phyloP scores from a whole-genome alignment of 2,329 filamentous ascomycete genomes.

The Ilyonectria mors-panacis region DNA sequence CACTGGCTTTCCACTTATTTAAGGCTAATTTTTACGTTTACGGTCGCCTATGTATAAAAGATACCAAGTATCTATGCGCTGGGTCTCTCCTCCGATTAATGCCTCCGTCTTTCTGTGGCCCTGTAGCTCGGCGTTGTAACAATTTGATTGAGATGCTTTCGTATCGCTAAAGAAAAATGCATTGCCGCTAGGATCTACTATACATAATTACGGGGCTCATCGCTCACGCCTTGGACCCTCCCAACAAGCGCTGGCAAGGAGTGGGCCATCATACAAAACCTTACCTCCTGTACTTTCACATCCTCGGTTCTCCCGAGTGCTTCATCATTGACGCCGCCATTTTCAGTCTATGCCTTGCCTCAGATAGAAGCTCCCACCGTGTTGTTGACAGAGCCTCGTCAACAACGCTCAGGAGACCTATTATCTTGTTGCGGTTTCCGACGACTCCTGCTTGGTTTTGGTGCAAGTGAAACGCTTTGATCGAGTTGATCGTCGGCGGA shows the following conservation, averaged over 20 bases:
- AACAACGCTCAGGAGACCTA: slow-evolving; percentile 45
- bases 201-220: background rate
- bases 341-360: slow-evolving; percentile 45
- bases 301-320: slow-evolving; percentile 41
- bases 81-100: background rate
- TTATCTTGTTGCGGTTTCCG: slow-evolving; percentile 46
- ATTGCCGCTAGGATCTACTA: slow-evolving; percentile 4
- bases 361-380: slow-evolving; percentile 45
- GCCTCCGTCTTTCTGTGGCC: too few relatives aligned
- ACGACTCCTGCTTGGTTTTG: slow-evolving; percentile 49
- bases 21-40: too few relatives aligned
- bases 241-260: slow-evolving; percentile 4
- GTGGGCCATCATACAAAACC: background rate
- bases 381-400: slow-evolving; percentile 46
- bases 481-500: slow-evolving; percentile 47
- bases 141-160: background rate
- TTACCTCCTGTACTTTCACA: slow-evolving; percentile 18
- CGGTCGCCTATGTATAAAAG: too few relatives aligned
- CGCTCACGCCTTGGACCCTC: slow-evolving; percentile 1
- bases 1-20: background rate
- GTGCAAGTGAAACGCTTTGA: slow-evolving; percentile 47
- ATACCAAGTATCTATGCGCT: background rate
- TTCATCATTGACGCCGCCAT: slow-evolving; percentile 49
- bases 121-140: background rate
- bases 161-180: background rate